phyloP scores from a whole-genome alignment of 2,329 filamentous ascomycete genomes.

The Colletotrichum limetticola region DNA sequence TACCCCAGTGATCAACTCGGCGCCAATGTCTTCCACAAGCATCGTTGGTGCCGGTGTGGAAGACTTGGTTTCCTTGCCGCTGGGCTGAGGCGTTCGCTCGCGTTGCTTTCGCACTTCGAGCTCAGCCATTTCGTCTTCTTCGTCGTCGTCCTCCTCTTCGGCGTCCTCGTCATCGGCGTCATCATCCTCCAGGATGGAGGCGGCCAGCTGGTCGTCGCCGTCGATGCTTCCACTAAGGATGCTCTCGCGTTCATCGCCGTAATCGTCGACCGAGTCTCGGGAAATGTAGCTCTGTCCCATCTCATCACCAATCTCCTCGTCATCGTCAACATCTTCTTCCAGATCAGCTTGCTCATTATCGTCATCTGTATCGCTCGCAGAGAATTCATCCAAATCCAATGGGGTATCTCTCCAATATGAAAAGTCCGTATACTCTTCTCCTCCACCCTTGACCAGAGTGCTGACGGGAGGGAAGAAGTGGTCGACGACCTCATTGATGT shows the following conservation, averaged over 20 bases:
- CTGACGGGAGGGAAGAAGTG: slow-evolving; percentile 97
- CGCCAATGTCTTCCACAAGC: slow-evolving; percentile 58
- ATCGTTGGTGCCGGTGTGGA: slow-evolving; percentile 36
- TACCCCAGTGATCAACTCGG: slow-evolving; percentile 70
- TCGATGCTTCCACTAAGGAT: slow-evolving; percentile 56
- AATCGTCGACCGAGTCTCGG: slow-evolving; percentile 58
- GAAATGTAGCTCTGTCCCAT: slow-evolving; percentile 68
- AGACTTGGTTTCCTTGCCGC: slow-evolving; percentile 20
- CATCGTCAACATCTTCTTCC: slow-evolving; percentile 65
- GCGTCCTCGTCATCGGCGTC: slow-evolving; percentile 47
- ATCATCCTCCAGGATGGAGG: slow-evolving; percentile 51
- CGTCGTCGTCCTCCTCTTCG: slow-evolving; percentile 46
- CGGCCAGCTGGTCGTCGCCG: slow-evolving; percentile 53
- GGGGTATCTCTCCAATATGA: slow-evolving; percentile 93
- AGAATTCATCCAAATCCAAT: slow-evolving; percentile 88
- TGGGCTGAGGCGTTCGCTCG: slow-evolving; percentile 31
- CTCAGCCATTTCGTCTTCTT: slow-evolving; percentile 55
- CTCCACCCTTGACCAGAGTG: slow-evolving; percentile 86
- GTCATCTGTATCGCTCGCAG: slow-evolving; percentile 78
- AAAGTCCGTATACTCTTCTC: slow-evolving; percentile 97
- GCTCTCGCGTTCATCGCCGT: slow-evolving; percentile 55
- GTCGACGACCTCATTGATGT: slow-evolving; percentile 96
- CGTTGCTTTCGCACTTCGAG: slow-evolving; percentile 26
- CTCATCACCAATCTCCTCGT: slow-evolving; percentile 55
- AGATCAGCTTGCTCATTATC: slow-evolving; percentile 56